These are phyloP conservation scores for Ceratocystis huliohia DNA, from an alignment of 2,329 filamentous ascomycete species.

Conservation along the genomic window DNA sequence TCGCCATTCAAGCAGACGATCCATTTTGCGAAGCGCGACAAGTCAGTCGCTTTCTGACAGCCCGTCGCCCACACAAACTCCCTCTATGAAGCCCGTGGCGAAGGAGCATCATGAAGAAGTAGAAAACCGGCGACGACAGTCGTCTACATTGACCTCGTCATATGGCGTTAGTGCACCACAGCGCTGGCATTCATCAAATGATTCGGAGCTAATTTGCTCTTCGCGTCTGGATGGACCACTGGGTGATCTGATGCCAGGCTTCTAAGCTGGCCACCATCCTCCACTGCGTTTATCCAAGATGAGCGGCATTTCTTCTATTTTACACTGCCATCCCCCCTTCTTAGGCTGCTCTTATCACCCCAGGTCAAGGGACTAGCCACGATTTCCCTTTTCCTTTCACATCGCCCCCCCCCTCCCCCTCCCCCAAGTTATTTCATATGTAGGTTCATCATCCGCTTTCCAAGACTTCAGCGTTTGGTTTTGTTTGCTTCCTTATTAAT, in stretches of 20 bases:
- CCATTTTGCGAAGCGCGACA: background rate
- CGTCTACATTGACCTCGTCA: conserved; percentile 9
- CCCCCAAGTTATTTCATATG: background rate
- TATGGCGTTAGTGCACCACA: background rate
- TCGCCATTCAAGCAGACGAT: background rate
- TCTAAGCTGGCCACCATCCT: background rate
- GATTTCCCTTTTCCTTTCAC: background rate
- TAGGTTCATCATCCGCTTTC: background rate
- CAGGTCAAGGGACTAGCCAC: too few species aligned
- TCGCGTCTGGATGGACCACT: conserved; percentile 17
- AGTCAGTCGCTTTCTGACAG: background rate
- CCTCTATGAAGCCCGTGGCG: background rate
- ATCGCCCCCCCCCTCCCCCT: background rate
- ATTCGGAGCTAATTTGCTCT: conserved; percentile 8
- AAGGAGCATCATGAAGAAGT: background rate
- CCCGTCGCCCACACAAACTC: background rate
- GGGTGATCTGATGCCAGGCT: conserved; percentile 19
- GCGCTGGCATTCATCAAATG: background rate
- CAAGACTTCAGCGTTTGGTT: background rate
- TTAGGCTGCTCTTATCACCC: too few species aligned
- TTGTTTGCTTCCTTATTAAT: background rate
- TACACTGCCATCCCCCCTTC: too few species aligned
- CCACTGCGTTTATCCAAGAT: too few species aligned
- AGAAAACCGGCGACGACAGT: background rate
- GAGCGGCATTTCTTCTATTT: too few species aligned